Evolutionary conservation across 176 grass and related monocot genomes (phyloP).

Genomic region (Carex littledalei): DNA sequence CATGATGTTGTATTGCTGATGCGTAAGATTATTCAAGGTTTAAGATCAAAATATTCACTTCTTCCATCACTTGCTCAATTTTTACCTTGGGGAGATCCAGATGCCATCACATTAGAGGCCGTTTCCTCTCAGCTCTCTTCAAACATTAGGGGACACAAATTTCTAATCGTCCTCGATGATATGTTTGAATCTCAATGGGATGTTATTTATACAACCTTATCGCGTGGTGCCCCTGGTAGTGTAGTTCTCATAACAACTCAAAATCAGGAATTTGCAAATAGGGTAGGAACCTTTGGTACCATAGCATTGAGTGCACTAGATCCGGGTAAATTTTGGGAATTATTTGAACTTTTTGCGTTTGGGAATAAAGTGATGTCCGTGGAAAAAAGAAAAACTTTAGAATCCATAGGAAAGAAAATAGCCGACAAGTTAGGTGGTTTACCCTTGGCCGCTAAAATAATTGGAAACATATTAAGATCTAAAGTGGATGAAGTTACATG

Average conservation of each 20-base stretch:
- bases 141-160: too few relatives aligned
- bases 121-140: fast-evolving
- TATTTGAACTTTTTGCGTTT: slow-evolving; percentile 18
- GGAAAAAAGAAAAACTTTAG: not conserved
- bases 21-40: not conserved
- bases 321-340: not conserved
- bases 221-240: not conserved
- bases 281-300: slow-evolving; percentile 14
- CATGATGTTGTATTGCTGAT: not conserved
- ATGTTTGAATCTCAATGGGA: too few relatives aligned
- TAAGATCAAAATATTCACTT: not conserved
- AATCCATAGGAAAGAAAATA: not conserved
- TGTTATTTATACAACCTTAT: fast-evolving
- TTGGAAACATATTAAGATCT: slow-evolving; percentile 17
- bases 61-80: too few relatives aligned
- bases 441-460: slow-evolving; percentile 9
- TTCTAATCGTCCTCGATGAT: too few relatives aligned
- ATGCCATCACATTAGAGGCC: too few relatives aligned
- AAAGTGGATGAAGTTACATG: not conserved
- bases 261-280: slow-evolving; percentile 3
- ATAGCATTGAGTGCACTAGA: slow-evolving; percentile 18
- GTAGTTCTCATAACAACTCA: slow-evolving; percentile 32
- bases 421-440: slow-evolving; percentile 4
- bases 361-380: not conserved
- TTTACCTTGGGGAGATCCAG: too few relatives aligned